These are phyloP conservation scores for Aleurites moluccanus DNA, from an alignment of 441 rosid species.

Conservation along the genomic window DNA sequence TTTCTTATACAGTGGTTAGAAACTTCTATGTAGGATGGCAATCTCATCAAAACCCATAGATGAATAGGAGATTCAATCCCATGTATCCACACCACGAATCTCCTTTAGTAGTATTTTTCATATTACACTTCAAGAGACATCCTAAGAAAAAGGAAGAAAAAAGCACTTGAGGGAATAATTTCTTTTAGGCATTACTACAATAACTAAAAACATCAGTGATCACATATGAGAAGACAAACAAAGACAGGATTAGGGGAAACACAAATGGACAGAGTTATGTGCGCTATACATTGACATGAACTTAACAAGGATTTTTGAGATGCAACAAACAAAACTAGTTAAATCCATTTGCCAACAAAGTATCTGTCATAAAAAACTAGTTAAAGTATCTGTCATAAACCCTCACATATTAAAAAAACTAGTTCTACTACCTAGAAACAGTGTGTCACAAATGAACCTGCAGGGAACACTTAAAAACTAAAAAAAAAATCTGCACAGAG, in stretches of 20 bases:
- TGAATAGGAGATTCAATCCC: neutral
- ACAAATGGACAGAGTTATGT: neutral
- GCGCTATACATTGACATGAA: neutral
- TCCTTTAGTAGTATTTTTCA: too few species aligned
- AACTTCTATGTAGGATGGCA: neutral
- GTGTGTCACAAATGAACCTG: too few species aligned
- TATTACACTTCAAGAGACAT: too few species aligned
- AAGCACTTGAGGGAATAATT: neutral
- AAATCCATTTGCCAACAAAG: neutral
- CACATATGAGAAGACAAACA: neutral
- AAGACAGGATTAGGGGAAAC: neutral
- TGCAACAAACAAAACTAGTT: neutral
- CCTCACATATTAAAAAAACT: too few species aligned
- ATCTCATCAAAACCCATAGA: neutral
- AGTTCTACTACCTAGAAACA: too few species aligned
- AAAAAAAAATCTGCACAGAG: neutral
- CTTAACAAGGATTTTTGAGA: neutral
- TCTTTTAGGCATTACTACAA: neutral
- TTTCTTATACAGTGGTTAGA: neutral
- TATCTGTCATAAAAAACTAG: neutral
- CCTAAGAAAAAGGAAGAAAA: neutral
- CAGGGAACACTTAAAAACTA: too few species aligned
- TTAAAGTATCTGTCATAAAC: neutral
- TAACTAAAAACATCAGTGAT: neutral
- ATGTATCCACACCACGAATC: neutral